Evolutionary conservation across 768 basidiomycete genomes (phyloP), one percentile per base, ranked within the genome.

Genomic region (Arthromyces matolae): DNA sequence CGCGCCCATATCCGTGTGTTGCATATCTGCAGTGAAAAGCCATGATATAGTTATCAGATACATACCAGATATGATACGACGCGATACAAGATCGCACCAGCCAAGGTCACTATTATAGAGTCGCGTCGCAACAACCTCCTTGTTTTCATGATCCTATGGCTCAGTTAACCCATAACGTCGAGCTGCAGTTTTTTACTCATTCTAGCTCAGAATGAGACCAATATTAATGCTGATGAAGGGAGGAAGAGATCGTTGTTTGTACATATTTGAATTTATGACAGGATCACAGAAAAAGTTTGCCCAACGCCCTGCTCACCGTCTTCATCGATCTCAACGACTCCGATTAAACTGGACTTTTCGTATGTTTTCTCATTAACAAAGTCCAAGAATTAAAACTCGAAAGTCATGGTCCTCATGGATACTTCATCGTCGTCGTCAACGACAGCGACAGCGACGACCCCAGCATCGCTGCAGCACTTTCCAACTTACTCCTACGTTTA

Each of bases 1-100:
- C n/a, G 55, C 47, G 3, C 50, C 28, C 12, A 53, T 46, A 8
- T 57, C 54, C 40, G 68, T 31, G 20, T 59, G 55, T 25, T 67
- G 29, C 14, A 60, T 60, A 12, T 55, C 52, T n/a, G 68, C 48
- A 5, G 63, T 64, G n/a, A 46, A 32, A 1, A 69, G 51, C n/a
- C n/a, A n/a, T n/a, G n/a, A n/a, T n/a, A n/a, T n/a, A n/a, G n/a
- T n/a, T n/a, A n/a, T n/a, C n/a, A n/a, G n/a, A n/a, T n/a, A n/a
- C n/a, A n/a, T n/a, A n/a, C n/a, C n/a, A n/a, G n/a, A n/a, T n/a
- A n/a, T n/a, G n/a, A n/a, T n/a, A n/a, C n/a, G n/a, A n/a, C n/a
- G n/a, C n/a, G n/a, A n/a, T n/a, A n/a, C n/a, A n/a, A n/a, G n/a
- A n/a, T n/a, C n/a, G n/a, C n/a, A n/a, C n/a, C n/a, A n/a, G n/a